Evolutionary conservation across 2,329 filamentous ascomycete species (phyloP).

Genomic region (Exophiala viscosa): DNA sequence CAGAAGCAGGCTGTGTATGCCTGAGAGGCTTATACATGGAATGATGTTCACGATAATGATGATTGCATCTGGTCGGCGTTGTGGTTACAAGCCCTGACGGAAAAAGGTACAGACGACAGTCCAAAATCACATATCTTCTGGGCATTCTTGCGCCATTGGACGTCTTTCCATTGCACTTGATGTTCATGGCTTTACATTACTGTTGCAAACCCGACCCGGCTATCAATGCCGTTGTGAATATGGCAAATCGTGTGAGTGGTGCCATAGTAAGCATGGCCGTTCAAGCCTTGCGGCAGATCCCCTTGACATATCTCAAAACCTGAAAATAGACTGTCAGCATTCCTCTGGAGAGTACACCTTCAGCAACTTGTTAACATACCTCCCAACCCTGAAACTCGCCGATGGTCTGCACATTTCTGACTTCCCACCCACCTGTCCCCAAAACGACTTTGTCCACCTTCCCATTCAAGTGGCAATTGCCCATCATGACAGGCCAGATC

Average conservation of each 20-base stretch:
- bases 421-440: conserved; percentile 21
- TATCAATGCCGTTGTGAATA: not conserved
- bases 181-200: too few species aligned
- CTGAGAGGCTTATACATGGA: conserved; percentile 1
- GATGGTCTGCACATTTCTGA: conserved; percentile 11
- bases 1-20: conserved; percentile 48
- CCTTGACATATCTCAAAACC: conserved; percentile 24
- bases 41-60: not conserved
- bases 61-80: not conserved
- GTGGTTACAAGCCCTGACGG: too few species aligned
- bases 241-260: not conserved
- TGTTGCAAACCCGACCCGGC: not conserved
- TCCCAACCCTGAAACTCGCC: conserved; percentile 20
- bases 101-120: too few species aligned
- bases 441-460: conserved; percentile 23
- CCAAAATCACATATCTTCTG: too few species aligned
- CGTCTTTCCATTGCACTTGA: too few species aligned
- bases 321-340: not conserved
- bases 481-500: conserved; percentile 26
- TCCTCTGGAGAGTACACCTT: too few species aligned
- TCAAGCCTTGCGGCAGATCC: conserved; percentile 18
- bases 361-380: conserved; percentile 8
- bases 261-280: not conserved
- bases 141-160: too few species aligned
- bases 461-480: conserved; percentile 25